Percentiles rank a stretch among this genome's conserved stretches.
Evolutionary conservation across 2,329 filamentous ascomycete species (phyloP).

Genomic region (Aspergillus sclerotialis): DNA sequence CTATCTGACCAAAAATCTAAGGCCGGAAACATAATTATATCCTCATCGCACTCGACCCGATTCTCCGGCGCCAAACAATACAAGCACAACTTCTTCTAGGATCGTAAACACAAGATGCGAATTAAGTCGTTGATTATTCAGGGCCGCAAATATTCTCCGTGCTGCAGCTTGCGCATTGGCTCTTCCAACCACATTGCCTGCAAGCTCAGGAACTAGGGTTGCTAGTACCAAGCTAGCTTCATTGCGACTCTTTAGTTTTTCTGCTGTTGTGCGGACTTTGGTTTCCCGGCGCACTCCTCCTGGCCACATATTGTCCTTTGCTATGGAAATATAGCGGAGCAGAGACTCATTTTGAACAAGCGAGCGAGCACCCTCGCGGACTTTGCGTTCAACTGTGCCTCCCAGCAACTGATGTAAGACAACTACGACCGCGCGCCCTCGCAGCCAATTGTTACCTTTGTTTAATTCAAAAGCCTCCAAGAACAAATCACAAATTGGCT

Average conservation of each 20-base stretch:
- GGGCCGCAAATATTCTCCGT: slow-evolving; percentile 76
- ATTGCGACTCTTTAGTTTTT: slow-evolving; percentile 72
- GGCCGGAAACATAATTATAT: too few species aligned
- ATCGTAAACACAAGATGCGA: slow-evolving; percentile 65
- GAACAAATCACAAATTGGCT: slow-evolving; percentile 96
- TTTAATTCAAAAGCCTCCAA: slow-evolving; percentile 93
- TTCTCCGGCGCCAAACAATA: slow-evolving; percentile 49
- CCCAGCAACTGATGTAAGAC: slow-evolving; percentile 93
- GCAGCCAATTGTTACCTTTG: slow-evolving; percentile 92
- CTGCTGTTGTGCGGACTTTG: slow-evolving; percentile 56
- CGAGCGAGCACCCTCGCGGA: slow-evolving; percentile 72
- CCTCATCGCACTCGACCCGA: not conserved
- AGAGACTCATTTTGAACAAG: slow-evolving; percentile 73
- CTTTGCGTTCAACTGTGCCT: slow-evolving; percentile 91
- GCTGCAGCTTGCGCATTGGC: slow-evolving; percentile 87
- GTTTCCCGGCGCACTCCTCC: slow-evolving; percentile 40
- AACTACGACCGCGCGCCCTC: slow-evolving; percentile 89
- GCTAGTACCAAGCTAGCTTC: slow-evolving; percentile 87
- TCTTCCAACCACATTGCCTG: slow-evolving; percentile 85
- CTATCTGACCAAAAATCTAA: too few species aligned
- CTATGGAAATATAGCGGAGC: slow-evolving; percentile 63
- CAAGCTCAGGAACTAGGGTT: slow-evolving; percentile 83
- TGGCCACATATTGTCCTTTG: slow-evolving; percentile 79
- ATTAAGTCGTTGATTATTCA: slow-evolving; percentile 88
- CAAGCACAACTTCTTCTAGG: slow-evolving; percentile 61